Percentiles rank a stretch among this genome's conserved stretches.
Evolutionary conservation across 768 basidiomycete species (phyloP).

Genomic region (Gelatoporia subvermispora): DNA sequence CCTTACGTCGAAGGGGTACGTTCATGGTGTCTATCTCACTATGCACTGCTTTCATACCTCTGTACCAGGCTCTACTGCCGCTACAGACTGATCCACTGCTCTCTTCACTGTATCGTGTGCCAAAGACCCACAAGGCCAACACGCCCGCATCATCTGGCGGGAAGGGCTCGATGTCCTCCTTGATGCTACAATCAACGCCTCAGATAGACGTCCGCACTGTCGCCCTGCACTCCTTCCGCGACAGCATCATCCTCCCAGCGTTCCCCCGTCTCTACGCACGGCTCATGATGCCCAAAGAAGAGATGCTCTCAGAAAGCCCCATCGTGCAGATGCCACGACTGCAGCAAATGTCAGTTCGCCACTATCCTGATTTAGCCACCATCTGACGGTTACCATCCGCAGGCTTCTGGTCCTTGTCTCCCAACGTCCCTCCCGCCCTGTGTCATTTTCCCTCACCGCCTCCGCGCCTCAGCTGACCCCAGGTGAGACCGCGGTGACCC

Average conservation of each 20-base stretch:
- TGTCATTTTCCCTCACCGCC: constrained; percentile 54
- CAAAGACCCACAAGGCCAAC: constrained; percentile 37
- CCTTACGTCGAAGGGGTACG: constrained; percentile 85
- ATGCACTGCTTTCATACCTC: background rate
- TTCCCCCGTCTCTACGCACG: constrained; percentile 50
- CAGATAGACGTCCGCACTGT: constrained; percentile 79
- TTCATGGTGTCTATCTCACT: constrained; percentile 7
- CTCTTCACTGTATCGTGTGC: constrained; percentile 61
- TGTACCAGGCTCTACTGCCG: constrained; percentile 49
- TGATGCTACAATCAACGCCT: constrained; percentile 31
- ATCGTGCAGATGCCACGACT: constrained; percentile 63
- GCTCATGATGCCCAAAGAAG: constrained; percentile 52
- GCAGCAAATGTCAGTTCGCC: constrained; percentile 66
- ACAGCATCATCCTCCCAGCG: constrained; percentile 69
- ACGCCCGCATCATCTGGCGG: constrained; percentile 47
- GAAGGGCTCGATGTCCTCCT: constrained; percentile 35
- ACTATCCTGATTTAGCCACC: background rate
- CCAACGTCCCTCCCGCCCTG: constrained; percentile 54
- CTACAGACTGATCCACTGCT: constrained; percentile 59
- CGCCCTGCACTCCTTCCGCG: constrained; percentile 76
- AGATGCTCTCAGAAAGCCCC: constrained; percentile 48
- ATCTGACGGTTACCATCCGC: background rate
- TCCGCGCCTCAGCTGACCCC: constrained; percentile 50
- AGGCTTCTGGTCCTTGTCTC: constrained; percentile 77
- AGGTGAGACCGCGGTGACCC: constrained; percentile 64